phyloP scores from a whole-genome alignment of 2,329 filamentous ascomycete species.

The Penicillium thymicola region DNA sequence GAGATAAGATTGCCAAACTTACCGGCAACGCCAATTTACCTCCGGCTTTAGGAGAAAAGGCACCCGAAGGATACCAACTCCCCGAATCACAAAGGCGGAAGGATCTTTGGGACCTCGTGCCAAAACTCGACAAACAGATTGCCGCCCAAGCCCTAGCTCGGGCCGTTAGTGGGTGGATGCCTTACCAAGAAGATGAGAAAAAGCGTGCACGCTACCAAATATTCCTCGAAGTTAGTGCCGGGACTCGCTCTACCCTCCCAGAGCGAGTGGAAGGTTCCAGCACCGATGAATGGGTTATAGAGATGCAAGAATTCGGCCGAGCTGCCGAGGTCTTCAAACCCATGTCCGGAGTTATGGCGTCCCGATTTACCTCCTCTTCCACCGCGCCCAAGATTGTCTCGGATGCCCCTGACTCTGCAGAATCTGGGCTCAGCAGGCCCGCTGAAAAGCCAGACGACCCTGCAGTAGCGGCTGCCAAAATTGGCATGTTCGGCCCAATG shows the following conservation, averaged over 20 bases:
- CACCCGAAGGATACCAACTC: slow-evolving; percentile 60
- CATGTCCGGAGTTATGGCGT: slow-evolving; percentile 88
- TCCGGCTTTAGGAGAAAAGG: slow-evolving; percentile 68
- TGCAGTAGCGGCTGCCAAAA: slow-evolving; percentile 77
- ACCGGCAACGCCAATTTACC: slow-evolving; percentile 77
- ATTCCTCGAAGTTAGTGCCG: slow-evolving; percentile 76
- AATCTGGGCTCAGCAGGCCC: slow-evolving; percentile 48
- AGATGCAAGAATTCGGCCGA: slow-evolving; percentile 73
- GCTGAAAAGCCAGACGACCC: slow-evolving; percentile 65
- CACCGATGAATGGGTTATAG: slow-evolving; percentile 73
- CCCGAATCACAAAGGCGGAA: slow-evolving; percentile 62
- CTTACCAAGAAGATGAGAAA: slow-evolving; percentile 75
- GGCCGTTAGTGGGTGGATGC: slow-evolving; percentile 66
- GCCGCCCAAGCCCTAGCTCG: slow-evolving; percentile 67
- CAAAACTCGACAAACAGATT: slow-evolving; percentile 62
- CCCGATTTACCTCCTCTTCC: slow-evolving; percentile 72
- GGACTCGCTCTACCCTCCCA: slow-evolving; percentile 57
- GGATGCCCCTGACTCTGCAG: slow-evolving; percentile 32
- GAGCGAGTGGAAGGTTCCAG: slow-evolving; percentile 51
- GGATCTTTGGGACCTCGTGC: slow-evolving; percentile 58
- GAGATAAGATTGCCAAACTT: slow-evolving; percentile 70
- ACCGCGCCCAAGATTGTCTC: slow-evolving; percentile 40
- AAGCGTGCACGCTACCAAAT: slow-evolving; percentile 78
- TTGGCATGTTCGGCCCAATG: slow-evolving; percentile 91
- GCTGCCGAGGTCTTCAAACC: slow-evolving; percentile 83